Conservation (phyloP, 1,284 basidiomycete genomes). For the Microbotryum saponariae region DNA sequence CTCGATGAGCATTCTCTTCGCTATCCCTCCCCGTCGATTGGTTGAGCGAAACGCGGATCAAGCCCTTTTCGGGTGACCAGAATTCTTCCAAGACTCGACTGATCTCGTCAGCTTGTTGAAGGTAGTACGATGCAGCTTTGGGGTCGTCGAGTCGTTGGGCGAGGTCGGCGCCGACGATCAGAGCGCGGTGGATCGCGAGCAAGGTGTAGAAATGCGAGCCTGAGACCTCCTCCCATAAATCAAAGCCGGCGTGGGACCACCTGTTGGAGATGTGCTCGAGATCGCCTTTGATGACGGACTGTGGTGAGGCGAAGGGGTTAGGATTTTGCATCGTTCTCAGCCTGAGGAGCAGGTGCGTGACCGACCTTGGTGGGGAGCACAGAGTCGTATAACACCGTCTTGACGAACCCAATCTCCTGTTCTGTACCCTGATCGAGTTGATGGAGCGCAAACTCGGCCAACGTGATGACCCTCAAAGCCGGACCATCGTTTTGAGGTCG, state of each 20-base stretch:
- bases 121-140: conserved; percentile 40
- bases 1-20: conserved; percentile 12
- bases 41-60: conserved; percentile 37
- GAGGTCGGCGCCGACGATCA: conserved; percentile 42
- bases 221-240: conserved; percentile 41
- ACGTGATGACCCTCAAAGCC: conserved; percentile 44
- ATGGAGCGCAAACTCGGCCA: conserved; percentile 44
- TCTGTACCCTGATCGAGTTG: conserved; percentile 41
- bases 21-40: neutral
- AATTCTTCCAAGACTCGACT: conserved; percentile 37
- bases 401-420: conserved; percentile 40
- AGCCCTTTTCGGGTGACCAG: conserved; percentile 37
- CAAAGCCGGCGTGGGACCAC: conserved; percentile 42
- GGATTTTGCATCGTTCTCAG: conserved; percentile 15
- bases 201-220: conserved; percentile 47
- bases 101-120: conserved; percentile 35
- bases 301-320: no score
- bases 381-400: conserved; percentile 40
- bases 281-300: conserved; percentile 46
- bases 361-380: conserved; percentile 16
- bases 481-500: conserved; percentile 44
- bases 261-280: conserved; percentile 45
- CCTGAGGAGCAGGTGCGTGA: no score
- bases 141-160: conserved; percentile 41
- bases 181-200: conserved; percentile 40